These are phyloP conservation scores for Phytophthora hybrid DNA, from an alignment of 352 stramenopile genomes.

Conservation along the genomic window DNA sequence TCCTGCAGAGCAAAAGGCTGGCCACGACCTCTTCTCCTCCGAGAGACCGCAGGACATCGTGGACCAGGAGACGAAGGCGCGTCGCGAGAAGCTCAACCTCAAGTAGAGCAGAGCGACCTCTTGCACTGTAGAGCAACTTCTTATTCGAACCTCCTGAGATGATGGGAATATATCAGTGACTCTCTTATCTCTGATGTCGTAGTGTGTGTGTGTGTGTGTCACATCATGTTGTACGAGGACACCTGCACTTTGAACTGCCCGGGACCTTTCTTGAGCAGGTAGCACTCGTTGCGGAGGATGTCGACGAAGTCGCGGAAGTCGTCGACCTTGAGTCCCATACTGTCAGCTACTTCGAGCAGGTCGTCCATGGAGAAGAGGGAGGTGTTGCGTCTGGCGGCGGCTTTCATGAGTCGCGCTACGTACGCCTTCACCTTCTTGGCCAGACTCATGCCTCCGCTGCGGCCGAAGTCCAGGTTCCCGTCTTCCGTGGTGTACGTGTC, in stretches of 20 bases:
- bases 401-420: constrained; percentile 79
- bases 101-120: constrained; percentile 43
- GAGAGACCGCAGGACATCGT: constrained; percentile 85
- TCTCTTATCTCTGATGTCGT: background rate
- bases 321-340: constrained; percentile 78
- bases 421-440: constrained; percentile 86
- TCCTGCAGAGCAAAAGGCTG: constrained; percentile 72
- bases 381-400: constrained; percentile 62
- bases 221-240: constrained; percentile 59
- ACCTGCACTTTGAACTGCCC: constrained; percentile 84
- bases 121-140: constrained; percentile 6
- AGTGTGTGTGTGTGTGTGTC: background rate
- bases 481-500: constrained; percentile 92
- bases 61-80: constrained; percentile 72
- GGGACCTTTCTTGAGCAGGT: constrained; percentile 85
- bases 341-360: constrained; percentile 74
- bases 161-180: constrained; percentile 28
- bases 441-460: constrained; percentile 73
- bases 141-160: constrained; percentile 17
- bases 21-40: constrained; percentile 87
- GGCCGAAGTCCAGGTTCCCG: constrained; percentile 88
- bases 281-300: constrained; percentile 88
- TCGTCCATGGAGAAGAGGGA: constrained; percentile 83
- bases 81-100: constrained; percentile 72
- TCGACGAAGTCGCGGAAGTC: constrained; percentile 89